Base-by-base conservation (phyloP, 78 protist genomes). In the Andalucia godoyi region DNA sequence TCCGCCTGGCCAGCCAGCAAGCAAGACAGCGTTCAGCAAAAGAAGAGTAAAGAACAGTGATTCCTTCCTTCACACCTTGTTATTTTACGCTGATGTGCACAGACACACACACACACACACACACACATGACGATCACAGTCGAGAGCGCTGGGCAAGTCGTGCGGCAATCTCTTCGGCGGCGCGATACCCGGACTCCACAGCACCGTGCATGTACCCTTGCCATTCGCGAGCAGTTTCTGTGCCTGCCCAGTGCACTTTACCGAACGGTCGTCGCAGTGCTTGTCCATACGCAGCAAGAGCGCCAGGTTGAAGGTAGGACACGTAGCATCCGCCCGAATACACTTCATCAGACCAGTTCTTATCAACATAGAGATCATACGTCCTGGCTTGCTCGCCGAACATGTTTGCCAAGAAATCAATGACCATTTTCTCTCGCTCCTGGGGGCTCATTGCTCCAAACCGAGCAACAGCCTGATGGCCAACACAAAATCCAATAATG, bases 161-260 rank as follows among this genome's bases (percentile, higher is more conserved):
- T 12, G 47, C 47, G 13, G 13, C 47, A 10, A 60, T 55, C 46
- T 64, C 70, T 10, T 64, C 54, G 43, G 70, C 70, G 13, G 10
- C 70, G 23, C 70, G 41, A 8, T 21, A 17, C 23, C 70, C 70
- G 13, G 67, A 13, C 7, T 64, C 70, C 63, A 64, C 25, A 10
- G 70, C 70, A 43, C 70, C 70, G 38, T 64, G 63, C 70, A 64
- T 64, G 49, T 54, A 64, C 21, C 83, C 87, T n/a, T 46, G 1
- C 67, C 74, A 81, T 15, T 75, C 64, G 0, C 63, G 75, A 25
- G 83, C 77, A 9, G 87, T 76, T 42, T 81, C 87, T 2, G 87
- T 72, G 27, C 83, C 87, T 5, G 87, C 87, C 38, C 53, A 81
- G 42, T 81, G 87, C 50, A 81, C 55, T 7, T 32, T 36, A 0